These are phyloP conservation scores for Mycena haematopus DNA, from an alignment of 768 basidiomycete genomes.

Conservation along the genomic window DNA sequence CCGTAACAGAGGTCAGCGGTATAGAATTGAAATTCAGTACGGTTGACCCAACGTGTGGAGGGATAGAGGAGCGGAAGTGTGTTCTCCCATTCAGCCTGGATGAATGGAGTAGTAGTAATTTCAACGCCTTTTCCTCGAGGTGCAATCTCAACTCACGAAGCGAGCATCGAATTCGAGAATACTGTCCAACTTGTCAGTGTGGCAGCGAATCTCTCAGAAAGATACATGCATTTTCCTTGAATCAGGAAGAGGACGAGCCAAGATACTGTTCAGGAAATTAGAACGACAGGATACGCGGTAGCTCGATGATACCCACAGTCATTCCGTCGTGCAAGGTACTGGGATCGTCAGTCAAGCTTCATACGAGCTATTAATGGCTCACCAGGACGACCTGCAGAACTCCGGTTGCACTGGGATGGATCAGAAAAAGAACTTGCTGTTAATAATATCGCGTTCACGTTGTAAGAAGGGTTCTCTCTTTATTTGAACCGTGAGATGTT, in stretches of 20 bases:
- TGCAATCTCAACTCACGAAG: not conserved
- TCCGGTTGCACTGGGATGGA: not conserved
- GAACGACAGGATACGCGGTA: no score
- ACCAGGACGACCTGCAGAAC: not conserved
- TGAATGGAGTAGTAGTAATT: not conserved
- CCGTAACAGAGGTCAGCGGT: no score
- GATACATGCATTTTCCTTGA: not conserved
- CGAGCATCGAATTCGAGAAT: slow-evolving; percentile 1
- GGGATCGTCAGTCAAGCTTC: not conserved
- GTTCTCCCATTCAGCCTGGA: not conserved
- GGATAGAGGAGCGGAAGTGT: no score
- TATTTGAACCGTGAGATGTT: not conserved
- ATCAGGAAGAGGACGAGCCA: not conserved
- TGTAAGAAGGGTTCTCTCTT: not conserved
- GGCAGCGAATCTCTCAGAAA: not conserved
- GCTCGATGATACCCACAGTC: not conserved
- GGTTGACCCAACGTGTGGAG: no score
- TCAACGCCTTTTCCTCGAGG: not conserved
- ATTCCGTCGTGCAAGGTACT: not conserved
- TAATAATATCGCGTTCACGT: not conserved
- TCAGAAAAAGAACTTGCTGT: not conserved
- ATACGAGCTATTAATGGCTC: not conserved
- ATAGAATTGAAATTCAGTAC: no score
- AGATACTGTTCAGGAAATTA: not conserved
- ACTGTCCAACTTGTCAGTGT: not conserved